Percentiles rank a stretch among this genome's conserved stretches.
phyloP scores from a whole-genome alignment of 768 basidiomycete genomes.

The Tremella fuciformis region DNA sequence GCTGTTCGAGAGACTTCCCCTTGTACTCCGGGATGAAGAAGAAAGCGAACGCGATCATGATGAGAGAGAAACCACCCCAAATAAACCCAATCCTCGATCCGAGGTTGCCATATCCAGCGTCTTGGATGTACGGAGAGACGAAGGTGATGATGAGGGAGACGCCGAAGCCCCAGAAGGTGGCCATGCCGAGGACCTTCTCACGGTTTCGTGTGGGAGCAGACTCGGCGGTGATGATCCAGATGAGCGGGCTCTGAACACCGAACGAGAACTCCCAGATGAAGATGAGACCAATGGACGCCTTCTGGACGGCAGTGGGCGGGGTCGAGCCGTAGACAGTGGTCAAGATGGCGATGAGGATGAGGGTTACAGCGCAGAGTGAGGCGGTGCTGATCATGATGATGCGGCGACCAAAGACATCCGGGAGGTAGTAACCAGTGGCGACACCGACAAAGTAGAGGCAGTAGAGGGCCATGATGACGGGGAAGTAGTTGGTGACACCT shows the following conservation, averaged over 20 bases:
- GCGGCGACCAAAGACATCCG: conserved; percentile 16
- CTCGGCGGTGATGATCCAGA: conserved; percentile 36
- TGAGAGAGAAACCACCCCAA: conserved; percentile 30
- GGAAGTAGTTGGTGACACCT: conserved; percentile 25
- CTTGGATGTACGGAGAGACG: conserved; percentile 39
- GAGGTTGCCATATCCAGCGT: conserved; percentile 32
- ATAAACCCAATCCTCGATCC: conserved; percentile 39
- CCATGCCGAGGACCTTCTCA: conserved; percentile 32
- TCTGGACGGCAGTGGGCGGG: conserved; percentile 9
- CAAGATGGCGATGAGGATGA: conserved; percentile 25
- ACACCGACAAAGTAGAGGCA: conserved; percentile 14
- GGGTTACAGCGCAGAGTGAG: conserved; percentile 20
- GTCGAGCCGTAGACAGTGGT: conserved; percentile 17
- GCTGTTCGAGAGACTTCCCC: conserved; percentile 32
- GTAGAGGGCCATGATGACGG: conserved; percentile 30
- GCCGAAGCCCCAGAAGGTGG: conserved; percentile 32
- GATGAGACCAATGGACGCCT: conserved; percentile 19
- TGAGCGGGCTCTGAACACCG: conserved; percentile 26
- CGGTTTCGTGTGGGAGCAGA: conserved; percentile 20
- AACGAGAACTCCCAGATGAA: conserved; percentile 29
- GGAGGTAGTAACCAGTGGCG: conserved; percentile 8
- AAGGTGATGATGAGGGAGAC: conserved; percentile 30
- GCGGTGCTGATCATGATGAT: conserved; percentile 25
- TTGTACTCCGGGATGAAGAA: conserved; percentile 38
- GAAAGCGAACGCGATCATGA: conserved; percentile 23